Percentiles rank a stretch among this genome's conserved stretches.
Evolutionary conservation across 139 green algal species (phyloP).

Genomic region (Microglena sp.): DNA sequence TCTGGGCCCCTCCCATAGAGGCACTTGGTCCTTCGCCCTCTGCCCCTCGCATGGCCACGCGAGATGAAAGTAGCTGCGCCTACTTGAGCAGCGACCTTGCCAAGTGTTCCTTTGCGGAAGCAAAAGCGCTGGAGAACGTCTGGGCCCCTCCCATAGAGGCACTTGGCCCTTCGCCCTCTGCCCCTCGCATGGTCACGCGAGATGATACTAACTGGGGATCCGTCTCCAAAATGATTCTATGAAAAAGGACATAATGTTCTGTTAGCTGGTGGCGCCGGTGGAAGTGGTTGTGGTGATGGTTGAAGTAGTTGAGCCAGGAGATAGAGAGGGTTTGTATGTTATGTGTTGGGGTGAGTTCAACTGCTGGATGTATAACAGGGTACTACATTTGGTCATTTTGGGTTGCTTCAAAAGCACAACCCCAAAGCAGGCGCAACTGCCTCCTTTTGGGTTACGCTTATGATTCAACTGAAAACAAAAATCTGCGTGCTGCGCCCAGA

Average conservation of each 20-base stretch:
- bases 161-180: constrained; percentile 51
- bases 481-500: too few species aligned
- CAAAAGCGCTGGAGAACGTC: constrained; percentile 80
- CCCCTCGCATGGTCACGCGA: constrained; percentile 87
- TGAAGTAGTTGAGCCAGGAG: not conserved
- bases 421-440: too few species aligned
- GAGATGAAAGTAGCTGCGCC: too few species aligned
- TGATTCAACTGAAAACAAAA: too few species aligned
- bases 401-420: too few species aligned
- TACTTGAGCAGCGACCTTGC: constrained; percentile 72
- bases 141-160: not conserved
- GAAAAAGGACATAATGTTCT: not conserved
- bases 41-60: constrained; percentile 86
- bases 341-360: not conserved
- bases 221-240: constrained; percentile 91
- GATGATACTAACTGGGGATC: constrained; percentile 77
- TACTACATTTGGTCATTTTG: too few species aligned
- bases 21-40: constrained; percentile 44
- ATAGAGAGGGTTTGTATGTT: not conserved
- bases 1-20: constrained; percentile 16
- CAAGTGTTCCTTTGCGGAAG: constrained; percentile 82
- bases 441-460: too few species aligned
- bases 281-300: not conserved
- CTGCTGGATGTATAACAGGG: not conserved
- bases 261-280: not conserved